Base-by-base conservation (phyloP, 257 asterid genomes). In the Salvia rosmarinus region DNA sequence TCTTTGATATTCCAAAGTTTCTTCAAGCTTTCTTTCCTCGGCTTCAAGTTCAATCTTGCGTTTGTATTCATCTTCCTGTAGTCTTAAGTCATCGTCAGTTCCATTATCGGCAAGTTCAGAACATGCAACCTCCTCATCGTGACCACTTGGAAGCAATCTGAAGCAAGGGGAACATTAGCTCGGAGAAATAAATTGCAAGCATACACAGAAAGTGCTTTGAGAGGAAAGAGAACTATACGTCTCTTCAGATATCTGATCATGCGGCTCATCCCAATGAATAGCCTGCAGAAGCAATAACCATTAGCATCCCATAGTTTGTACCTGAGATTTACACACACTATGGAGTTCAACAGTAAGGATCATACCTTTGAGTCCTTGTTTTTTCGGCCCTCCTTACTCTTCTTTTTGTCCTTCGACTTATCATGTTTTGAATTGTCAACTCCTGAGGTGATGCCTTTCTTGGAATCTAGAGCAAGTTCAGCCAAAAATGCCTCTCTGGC, bases 21-120 rank as follows among this genome's bases (percentile, higher is more conserved):
- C 99, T 86, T 91, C 97, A 75, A 95, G 98, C 88, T 91, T 88
- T 81, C 96, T 91, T 81, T 91, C 99, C 80, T 95, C 98, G 2
- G 96, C 97, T 86, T 95, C 98, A 69, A 91, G 95, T 74, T 95
- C 99, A 78, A 89, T 81, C 75, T 70, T 83, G 49, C 80, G 95
- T 72, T 83, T 86, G 77, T 81, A 77, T 75, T 91, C 99, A 77
- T 87, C 96, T 73, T 88, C 90, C 75, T 81, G 85, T 47, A 80
- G 79, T 54, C 64, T 82, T 52, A 83, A 72, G 71, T 83, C 80
- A 66, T 81, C 93, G 74, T 79, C 82, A 79, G 55, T 64, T 56
- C 77, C 82, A 84, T 78, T 82, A 72, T 69, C 70, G 40, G 76
- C 78, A 54, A 73, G 74, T 71, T 68, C 88, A 6, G 78, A 64